Evolutionary conservation across 768 basidiomycete species (phyloP), one percentile per base, ranked within the genome.

Genomic region (Asterophora lycoperdoides): DNA sequence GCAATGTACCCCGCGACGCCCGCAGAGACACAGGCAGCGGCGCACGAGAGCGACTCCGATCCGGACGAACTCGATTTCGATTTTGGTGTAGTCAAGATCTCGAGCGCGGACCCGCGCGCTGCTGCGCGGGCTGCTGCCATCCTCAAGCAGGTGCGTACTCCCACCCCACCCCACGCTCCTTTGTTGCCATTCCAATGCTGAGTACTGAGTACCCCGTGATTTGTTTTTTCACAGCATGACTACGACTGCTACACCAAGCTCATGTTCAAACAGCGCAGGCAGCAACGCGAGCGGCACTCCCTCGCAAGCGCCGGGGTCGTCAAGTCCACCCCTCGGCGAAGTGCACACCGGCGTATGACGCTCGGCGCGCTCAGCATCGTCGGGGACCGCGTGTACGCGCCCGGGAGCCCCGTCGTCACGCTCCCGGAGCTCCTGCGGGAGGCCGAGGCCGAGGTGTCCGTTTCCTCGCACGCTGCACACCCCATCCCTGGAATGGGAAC

Each of bases 111-210:
- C 64, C 89, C 93, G 2, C 75, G 77, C 50, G 90, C 90, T 14
- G 93, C 93, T 39, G 93, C 93, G 2, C 72, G 89, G 41, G 93
- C 93, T n/a, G 93, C 90, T 29, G 93, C 93, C 0, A 93, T 96
- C 50, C 72, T 96, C 57, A 92, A 88, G 66, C 78, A 89, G 75
- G 91, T 90, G 41, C n/a, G 80, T 64, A 10, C 38, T 45, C 5
- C 44, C 34, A 32, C 49, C 17, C 37, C n/a, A n/a, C n/a, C n/a
- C n/a, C n/a, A n/a, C n/a, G n/a, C n/a, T n/a, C n/a, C 46, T 34
- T 38, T 17, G 43, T 41, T n/a, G 47, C 17, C 28, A 45, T 37
- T 44, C 5, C 33, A 17, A 26, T 28, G n/a, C n/a, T n/a, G n/a
- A n/a, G n/a, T n/a, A n/a, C n/a, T n/a, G n/a, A n/a, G n/a, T n/a